Evolutionary conservation across 495 filamentous ascomycete genomes (phyloP), one percentile per base, ranked within the genome.

Genomic region (Oidiodendron maius): DNA sequence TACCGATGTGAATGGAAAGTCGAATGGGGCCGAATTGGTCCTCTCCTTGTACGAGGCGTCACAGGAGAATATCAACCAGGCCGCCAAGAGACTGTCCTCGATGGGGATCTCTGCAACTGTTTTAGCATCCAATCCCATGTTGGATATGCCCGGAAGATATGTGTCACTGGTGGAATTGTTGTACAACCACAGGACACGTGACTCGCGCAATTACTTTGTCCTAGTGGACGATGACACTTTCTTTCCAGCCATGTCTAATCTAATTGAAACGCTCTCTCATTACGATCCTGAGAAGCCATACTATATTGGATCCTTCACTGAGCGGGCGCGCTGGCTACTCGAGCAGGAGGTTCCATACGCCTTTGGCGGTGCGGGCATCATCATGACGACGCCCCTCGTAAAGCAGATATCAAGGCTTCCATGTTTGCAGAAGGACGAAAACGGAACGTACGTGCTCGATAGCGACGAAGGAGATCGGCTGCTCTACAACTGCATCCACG

Each of bases 361-460:
- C 8, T 80, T 78, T 48, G 80, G 80, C 48, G 80, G 80, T 56
- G 80, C 75, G 16, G 79, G 75, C 47, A 67, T 84, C 45, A 73
- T 83, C 62, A 56, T 82, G 25, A 80, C 76, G 4, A 58, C 65
- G n/a, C 71, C 77, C 18, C 61, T 78, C 3, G 43, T 73, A 0
- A 55, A 65, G 10, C 53, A 67, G 39, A 51, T 82, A 2, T 44
- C 51, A 0, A 46, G 55, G 18, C 39, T 66, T 3, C 52, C 61
- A 6, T 71, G 66, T 26, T 49, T 67, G 1, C 50, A 60, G 22
- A 58, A 64, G 28, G 46, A 48, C n/a, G 41, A 50, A 10, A 46
- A 53, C 4, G 55, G 56, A 37, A 60, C 5, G 49, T 52, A 54
- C 38, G 40, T 37, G 6, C 28, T 55, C 16, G 13, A 30, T n/a